These are phyloP conservation scores for Plectranthus barbatus DNA, from an alignment of 257 asterid species.

Conservation along the genomic window DNA sequence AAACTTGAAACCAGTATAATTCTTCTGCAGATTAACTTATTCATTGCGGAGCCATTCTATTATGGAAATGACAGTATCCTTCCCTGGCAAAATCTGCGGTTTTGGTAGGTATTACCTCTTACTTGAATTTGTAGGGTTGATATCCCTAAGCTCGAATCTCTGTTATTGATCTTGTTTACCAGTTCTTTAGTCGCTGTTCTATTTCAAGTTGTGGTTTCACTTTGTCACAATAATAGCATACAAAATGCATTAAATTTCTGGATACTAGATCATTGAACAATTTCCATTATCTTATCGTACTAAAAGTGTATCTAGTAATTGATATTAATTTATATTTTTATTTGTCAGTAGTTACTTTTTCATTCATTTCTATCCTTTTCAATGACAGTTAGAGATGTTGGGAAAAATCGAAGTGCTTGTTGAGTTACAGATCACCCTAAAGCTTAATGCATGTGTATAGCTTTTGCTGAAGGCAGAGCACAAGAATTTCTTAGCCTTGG, in stretches of 20 bases:
- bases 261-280: background rate
- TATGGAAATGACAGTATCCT: slow-evolving; percentile 59
- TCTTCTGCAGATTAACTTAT: slow-evolving; percentile 58
- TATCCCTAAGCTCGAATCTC: background rate
- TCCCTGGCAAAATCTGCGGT: slow-evolving; percentile 91
- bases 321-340: background rate
- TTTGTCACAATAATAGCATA: background rate
- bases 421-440: background rate
- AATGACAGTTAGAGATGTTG: background rate
- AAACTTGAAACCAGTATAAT: background rate
- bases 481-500: background rate
- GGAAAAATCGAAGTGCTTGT: background rate
- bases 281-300: background rate
- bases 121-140: background rate
- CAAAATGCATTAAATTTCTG: background rate
- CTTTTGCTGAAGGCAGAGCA: background rate
- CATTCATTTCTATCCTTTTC: background rate
- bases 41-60: slow-evolving; percentile 92
- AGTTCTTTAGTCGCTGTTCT: background rate
- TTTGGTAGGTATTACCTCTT: slow-evolving; percentile 49
- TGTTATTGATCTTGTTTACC: background rate
- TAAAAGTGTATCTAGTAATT: background rate
- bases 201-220: background rate
- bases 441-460: too few species aligned
- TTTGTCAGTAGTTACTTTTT: background rate